These are phyloP conservation scores for Zygoascus flipseniorum DNA, from an alignment of 805 yeast species.

Conservation along the genomic window DNA sequence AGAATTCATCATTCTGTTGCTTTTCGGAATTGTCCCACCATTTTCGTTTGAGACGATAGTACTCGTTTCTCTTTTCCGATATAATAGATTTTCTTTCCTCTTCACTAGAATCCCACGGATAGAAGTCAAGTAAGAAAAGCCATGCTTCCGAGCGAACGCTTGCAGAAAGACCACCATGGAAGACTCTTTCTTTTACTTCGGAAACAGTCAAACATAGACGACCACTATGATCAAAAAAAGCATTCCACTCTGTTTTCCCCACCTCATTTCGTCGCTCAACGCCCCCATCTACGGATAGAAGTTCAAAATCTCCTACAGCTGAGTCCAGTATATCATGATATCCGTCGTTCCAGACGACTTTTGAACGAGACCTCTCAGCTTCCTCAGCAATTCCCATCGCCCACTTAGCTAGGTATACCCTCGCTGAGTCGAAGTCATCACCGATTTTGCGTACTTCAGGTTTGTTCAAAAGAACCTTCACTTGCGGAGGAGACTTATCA, in stretches of 20 bases:
- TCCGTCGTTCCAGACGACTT: slow-evolving; percentile 31
- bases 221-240: slow-evolving; percentile 75
- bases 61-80: slow-evolving; percentile 49
- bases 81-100: slow-evolving; percentile 57
- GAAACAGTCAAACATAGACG: slow-evolving; percentile 59
- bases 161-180: slow-evolving; percentile 77
- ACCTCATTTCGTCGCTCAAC: slow-evolving; percentile 63
- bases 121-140: slow-evolving; percentile 75
- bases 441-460: slow-evolving; percentile 78
- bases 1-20: slow-evolving; percentile 56
- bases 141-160: slow-evolving; percentile 67
- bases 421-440: slow-evolving; percentile 88
- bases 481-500: slow-evolving; percentile 46
- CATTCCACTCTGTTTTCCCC: slow-evolving; percentile 69
- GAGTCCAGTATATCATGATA: slow-evolving; percentile 23
- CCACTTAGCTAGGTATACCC: slow-evolving; percentile 92
- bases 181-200: slow-evolving; percentile 75
- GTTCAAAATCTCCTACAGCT: slow-evolving; percentile 34
- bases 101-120: slow-evolving; percentile 76
- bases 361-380: slow-evolving; percentile 49
- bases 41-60: slow-evolving; percentile 50
- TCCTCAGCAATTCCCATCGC: slow-evolving; percentile 90
- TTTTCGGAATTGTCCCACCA: slow-evolving; percentile 61
- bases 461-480: slow-evolving; percentile 52
- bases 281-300: slow-evolving; percentile 39